Percentiles rank a stretch among this genome's conserved stretches.
Evolutionary conservation across 768 basidiomycete genomes (phyloP).

Genomic region (Pisolithus albus): DNA sequence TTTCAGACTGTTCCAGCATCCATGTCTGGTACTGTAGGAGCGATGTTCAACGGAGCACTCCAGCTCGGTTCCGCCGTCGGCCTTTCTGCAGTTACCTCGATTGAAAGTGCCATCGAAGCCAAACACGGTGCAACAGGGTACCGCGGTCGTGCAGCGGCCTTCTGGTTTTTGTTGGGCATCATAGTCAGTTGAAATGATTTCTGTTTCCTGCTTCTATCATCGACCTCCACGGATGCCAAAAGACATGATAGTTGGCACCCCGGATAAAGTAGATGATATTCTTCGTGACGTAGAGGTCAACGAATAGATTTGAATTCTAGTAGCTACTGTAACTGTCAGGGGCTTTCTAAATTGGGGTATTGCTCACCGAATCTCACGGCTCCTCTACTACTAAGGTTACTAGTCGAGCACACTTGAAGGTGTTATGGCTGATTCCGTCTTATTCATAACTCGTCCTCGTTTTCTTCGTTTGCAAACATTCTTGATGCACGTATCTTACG

Average conservation of each 20-base stretch:
- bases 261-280: too few relatives aligned
- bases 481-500: constrained; percentile 82
- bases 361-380: too few relatives aligned
- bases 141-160: constrained; percentile 37
- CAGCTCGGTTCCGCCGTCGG: constrained; percentile 49
- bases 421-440: neutral
- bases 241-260: too few relatives aligned
- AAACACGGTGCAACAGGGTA: constrained; percentile 25
- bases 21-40: constrained; percentile 49
- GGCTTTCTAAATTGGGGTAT: too few relatives aligned
- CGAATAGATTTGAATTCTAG: too few relatives aligned
- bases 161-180: constrained; percentile 39
- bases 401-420: too few relatives aligned
- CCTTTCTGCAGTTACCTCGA: constrained; percentile 41
- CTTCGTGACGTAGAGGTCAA: too few relatives aligned
- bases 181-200: constrained; percentile 26
- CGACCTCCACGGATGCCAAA: neutral
- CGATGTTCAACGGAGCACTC: constrained; percentile 48
- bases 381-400: too few relatives aligned
- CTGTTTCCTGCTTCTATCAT: constrained; percentile 31
- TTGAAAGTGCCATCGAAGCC: constrained; percentile 39
- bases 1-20: constrained; percentile 41
- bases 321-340: too few relatives aligned
- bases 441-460: constrained; percentile 42
- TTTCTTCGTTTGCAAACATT: constrained; percentile 62